Base-by-base conservation (phyloP, 2,329 filamentous ascomycete species). In the Calycina marina region DNA sequence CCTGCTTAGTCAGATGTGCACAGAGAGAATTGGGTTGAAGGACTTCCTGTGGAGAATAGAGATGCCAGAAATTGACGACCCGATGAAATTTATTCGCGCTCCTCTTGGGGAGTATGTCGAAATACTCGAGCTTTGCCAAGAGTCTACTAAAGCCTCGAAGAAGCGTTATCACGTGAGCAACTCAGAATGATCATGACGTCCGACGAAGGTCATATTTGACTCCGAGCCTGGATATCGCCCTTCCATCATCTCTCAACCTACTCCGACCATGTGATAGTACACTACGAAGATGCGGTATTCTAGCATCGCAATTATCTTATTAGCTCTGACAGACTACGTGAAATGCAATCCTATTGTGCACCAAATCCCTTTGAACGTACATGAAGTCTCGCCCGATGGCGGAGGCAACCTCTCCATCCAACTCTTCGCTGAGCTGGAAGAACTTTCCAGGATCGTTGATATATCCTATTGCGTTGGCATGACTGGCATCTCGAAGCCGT, bases 381-480 rank as follows among this genome's bases (percentile, higher is more conserved):
- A 14, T 14, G 30, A 9, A 13, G 9, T 14, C 24, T 13, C 6
- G 14, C 18, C 16, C n/a, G 6, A 12, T 16, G 15, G 11, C 29
- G 34, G 6, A 10, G 32, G 20, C 35, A 40, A 51, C 44, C 52
- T 90, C 35, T 75, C 79, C 4, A 49, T 57, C 16, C 49, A 62
- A 14, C 66, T 94, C 39, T 96, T 93, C 57, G 61, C 69, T 37
- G 76, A 82, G 12, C 72, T 98, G 10, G 85, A 94, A 56, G 81
- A 93, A 48, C 64, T 88, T 34, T 73, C 88, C n/a, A 77, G 86
- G 33, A 69, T 96, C 15, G 88, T 94, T 40, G 90, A 98, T 54
- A 90, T 96, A 38, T 65, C 84, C 29, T 96, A 96, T 58, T 98
- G 90, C 55, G 81, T 96, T 37, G 5, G 69, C 8, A n/a, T 27